Evolutionary conservation across 306 rosid species (phyloP), one percentile per base, ranked within the genome.

Genomic region (Inga oerstediana): DNA sequence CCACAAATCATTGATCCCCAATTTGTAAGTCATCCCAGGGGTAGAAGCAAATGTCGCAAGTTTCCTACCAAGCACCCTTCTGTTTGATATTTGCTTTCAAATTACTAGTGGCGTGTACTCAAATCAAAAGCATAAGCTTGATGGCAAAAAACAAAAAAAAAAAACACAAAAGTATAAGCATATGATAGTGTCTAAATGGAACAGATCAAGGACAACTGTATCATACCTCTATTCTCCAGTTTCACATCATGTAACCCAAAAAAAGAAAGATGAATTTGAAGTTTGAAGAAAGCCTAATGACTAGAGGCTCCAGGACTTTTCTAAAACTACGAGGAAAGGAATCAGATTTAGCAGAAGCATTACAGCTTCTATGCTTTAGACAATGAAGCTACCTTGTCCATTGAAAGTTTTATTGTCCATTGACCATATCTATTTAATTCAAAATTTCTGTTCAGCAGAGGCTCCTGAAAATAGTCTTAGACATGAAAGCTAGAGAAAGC

Each of bases 1-100:
- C 34, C 19, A 35, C 44, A 82, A 82, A 68, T 76, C 85, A 76
- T 5, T 27, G 56, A 82, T 52, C 27, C 22, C 72, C 80, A 71
- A 65, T 51, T 72, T 27, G 49, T 67, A 32, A 19, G 35, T 22
- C 45, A 39, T 41, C 76, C 75, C 44, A 39, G 1, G 11, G 43
- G 70, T 49, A 49, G 43, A 64, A 74, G 54, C 49, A 62, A 48
- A 43, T 37, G 46, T 37, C 19, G 14, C 45, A 46, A 27, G 54
- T 27, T 72, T 24, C 59, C 61, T 24, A 46, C 10, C 54, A 32
- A 46, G 22, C 15, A 7, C 41, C 58, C 41, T n/a, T 72, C 59
- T 24, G 22, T 72, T 24, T 44, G 20, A 45, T 11, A 43, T 44
- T 43, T 43, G 44, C 32, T 71, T 71, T 71, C 75, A 19, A 41